phyloP scores from a whole-genome alignment of 768 basidiomycete species.

The Boletellus ananiceps region DNA sequence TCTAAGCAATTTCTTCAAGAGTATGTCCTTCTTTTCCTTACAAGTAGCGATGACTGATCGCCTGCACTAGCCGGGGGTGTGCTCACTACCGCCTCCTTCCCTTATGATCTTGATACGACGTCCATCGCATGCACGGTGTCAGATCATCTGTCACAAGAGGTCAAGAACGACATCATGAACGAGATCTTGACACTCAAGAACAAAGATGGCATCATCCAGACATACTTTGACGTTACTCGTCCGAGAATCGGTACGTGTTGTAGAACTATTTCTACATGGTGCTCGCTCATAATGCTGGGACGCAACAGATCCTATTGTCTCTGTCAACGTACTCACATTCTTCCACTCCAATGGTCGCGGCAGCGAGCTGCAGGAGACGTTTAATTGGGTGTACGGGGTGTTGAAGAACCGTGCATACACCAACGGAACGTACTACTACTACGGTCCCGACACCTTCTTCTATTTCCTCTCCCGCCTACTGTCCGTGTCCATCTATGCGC shows the following conservation, averaged over 20 bases:
- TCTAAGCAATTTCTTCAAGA: constrained; percentile 20
- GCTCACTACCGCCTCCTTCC: constrained; percentile 12
- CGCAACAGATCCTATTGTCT: constrained; percentile 16
- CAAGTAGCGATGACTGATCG: background rate
- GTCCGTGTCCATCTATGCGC: constrained; percentile 16
- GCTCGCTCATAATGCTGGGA: background rate
- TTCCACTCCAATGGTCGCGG: constrained; percentile 21
- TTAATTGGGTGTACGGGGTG: constrained; percentile 18
- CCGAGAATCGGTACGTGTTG: constrained; percentile 19
- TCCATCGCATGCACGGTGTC: constrained; percentile 20
- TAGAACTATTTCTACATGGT: background rate
- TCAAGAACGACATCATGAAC: constrained; percentile 21
- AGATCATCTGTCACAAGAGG: constrained; percentile 6
- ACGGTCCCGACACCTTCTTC: constrained; percentile 14
- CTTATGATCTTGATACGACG: constrained; percentile 18
- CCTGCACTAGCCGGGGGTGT: constrained; percentile 2
- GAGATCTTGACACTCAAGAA: constrained; percentile 15
- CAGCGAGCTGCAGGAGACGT: constrained; percentile 15
- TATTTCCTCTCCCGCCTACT: constrained; percentile 22
- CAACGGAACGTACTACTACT: constrained; percentile 18
- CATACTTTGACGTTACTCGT: constrained; percentile 18
- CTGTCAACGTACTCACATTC: constrained; percentile 16
- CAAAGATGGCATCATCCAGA: constrained; percentile 19
- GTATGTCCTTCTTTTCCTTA: background rate
- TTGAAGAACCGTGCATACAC: constrained; percentile 21